phyloP scores from a whole-genome alignment of 306 rosid species.

The Hylodesmum podocarpum region DNA sequence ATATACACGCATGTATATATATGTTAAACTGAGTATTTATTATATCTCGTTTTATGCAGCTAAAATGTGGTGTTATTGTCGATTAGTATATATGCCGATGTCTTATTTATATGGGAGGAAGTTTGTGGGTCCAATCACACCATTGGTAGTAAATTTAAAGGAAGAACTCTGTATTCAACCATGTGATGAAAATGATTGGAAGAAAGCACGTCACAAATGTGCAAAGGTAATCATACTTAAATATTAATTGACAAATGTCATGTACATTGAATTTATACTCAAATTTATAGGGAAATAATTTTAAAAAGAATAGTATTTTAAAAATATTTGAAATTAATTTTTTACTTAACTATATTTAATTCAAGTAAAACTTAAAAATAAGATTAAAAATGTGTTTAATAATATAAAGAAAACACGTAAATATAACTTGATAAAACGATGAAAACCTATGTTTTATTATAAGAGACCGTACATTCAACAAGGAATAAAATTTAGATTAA shows the following conservation, averaged over 20 bases:
- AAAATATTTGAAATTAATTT: background rate
- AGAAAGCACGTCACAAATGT: constrained; percentile 52
- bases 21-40: no score
- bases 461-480: no score
- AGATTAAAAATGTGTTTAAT: no score
- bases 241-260: background rate
- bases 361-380: no score
- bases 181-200: constrained; percentile 48
- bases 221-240: constrained; percentile 28
- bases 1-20: no score
- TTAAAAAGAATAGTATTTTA: background rate
- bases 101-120: constrained; percentile 63
- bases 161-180: constrained; percentile 52
- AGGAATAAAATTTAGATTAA: background rate
- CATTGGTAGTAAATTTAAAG: constrained; percentile 47
- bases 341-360: no score
- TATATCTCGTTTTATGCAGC: constrained; percentile 35
- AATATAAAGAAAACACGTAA: no score
- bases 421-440: no score
- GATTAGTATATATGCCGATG: constrained; percentile 70
- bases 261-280: background rate
- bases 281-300: background rate
- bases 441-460: no score
- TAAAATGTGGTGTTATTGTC: constrained; percentile 72
- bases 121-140: constrained; percentile 67